Evolutionary conservation across 2,329 filamentous ascomycete species (phyloP), one percentile per base, ranked within the genome.

Genomic region (Colletotrichum siamense): DNA sequence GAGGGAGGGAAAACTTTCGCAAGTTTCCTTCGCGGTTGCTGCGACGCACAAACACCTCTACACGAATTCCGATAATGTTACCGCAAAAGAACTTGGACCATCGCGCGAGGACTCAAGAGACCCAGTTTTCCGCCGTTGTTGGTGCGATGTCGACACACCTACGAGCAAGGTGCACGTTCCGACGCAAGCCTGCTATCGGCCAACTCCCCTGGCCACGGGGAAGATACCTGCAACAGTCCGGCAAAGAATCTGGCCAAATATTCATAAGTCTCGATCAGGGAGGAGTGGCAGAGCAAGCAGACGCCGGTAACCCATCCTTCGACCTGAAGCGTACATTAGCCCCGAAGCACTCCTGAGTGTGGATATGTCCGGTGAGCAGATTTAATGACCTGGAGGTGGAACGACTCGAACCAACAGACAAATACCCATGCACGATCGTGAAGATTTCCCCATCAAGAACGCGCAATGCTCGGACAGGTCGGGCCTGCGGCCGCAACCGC

Each of bases 1-100:
- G 44, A 13, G 10, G n/a, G 10, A n/a, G 10, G 18, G 10, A 22
- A 49, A 49, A 6, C 10, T 0, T 22, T 8, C 10, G n/a, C 9
- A 49, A 49, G 0, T 18, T 13, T 49, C 3, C 10, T 49, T 13
- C 18, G 10, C 0, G n/a, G 3, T 49, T 49, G 2, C n/a, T n/a
- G n/a, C 44, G n/a, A 22, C 3, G 44, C 44, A n/a, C 10, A 0
- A 0, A 22, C 0, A 22, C n/a, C 1, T 13, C 18, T 13, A 13
- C 9, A 8, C n/a, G 10, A 22, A 22, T 13, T 49, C 6, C 6
- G n/a, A 49, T 49, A n/a, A 22, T 49, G n/a, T 1, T 22, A 12
- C n/a, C 18, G 12, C 3, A n/a, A 12, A 13, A 22, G 18, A 49
- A 1, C 2, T 49, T 22, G n/a, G 12, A 22, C n/a, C 10, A n/a